Conservation (phyloP, 163 green algal species). For the Scenedesmus sp. region DNA sequence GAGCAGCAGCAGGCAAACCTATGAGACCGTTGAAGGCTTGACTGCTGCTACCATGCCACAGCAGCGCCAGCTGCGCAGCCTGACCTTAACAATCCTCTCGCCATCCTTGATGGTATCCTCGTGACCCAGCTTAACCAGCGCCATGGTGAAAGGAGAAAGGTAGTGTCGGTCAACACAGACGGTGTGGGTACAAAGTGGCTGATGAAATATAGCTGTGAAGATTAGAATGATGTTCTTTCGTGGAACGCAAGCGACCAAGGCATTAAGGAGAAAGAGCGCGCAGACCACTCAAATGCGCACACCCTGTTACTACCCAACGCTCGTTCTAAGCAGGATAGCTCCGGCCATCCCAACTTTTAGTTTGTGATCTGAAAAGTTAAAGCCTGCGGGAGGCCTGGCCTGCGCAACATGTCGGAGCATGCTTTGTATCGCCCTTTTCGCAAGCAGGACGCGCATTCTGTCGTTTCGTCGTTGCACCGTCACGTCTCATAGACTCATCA, state of each 20-base stretch:
- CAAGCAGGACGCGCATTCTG: not conserved
- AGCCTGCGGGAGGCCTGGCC: not conserved
- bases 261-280: not conserved
- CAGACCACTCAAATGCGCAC: slow-evolving; percentile 9
- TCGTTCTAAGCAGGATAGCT: not conserved
- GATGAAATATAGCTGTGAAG: not conserved
- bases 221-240: not conserved
- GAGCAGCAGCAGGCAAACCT: not conserved
- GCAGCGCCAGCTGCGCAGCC: not conserved
- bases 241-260: not conserved
- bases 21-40: not conserved
- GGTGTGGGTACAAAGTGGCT: not conserved
- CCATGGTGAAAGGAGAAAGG: not conserved
- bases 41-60: not conserved
- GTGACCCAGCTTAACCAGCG: slow-evolving; percentile 36
- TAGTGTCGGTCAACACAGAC: not conserved
- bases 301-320: not conserved
- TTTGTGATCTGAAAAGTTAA: not conserved
- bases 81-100: slow-evolving; percentile 30
- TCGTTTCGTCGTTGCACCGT: not conserved
- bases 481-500: not conserved
- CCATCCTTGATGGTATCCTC: slow-evolving; percentile 27
- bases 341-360: not conserved
- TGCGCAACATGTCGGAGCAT: not conserved
- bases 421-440: not conserved